phyloP scores from a whole-genome alignment of 768 basidiomycete genomes.

The Ephemerocybe angulata region DNA sequence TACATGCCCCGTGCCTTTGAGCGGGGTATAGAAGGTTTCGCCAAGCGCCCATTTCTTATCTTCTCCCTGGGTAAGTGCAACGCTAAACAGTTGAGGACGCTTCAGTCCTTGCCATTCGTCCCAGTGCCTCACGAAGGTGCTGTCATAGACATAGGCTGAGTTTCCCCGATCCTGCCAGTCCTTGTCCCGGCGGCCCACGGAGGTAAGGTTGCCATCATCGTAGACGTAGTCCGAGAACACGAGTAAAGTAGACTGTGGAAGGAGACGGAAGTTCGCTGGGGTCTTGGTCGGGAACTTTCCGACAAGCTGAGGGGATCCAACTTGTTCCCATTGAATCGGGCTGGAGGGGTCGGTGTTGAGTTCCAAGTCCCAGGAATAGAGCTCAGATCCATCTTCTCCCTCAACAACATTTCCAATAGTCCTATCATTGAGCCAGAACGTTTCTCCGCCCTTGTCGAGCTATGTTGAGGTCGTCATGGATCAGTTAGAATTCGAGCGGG shows the following conservation, averaged over 20 bases:
- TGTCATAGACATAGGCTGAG: constrained; percentile 68
- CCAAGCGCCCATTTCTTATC: constrained; percentile 54
- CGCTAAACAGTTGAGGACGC: constrained; percentile 66
- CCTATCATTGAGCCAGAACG: constrained; percentile 72
- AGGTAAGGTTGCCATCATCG: constrained; percentile 65
- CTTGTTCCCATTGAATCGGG: constrained; percentile 19
- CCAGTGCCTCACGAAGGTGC: constrained; percentile 74
- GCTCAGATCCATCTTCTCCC: constrained; percentile 48
- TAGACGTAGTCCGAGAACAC: constrained; percentile 87
- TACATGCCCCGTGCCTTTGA: constrained; percentile 71
- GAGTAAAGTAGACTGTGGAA: constrained; percentile 51
- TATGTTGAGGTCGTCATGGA: constrained; percentile 15
- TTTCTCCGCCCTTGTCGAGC: constrained; percentile 66
- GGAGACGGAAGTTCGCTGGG: constrained; percentile 69
- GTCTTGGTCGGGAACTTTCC: constrained; percentile 68
- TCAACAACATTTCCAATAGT: constrained; percentile 70
- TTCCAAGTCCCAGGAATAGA: constrained; percentile 59
- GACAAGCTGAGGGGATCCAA: constrained; percentile 44
- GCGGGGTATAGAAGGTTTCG: constrained; percentile 50
- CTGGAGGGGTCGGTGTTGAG: constrained; percentile 30
- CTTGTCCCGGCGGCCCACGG: constrained; percentile 67
- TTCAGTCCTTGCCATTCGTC: constrained; percentile 74
- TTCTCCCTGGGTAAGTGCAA: constrained; percentile 46
- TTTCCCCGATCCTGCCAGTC: constrained; percentile 71
- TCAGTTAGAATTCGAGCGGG: neutral